Percentiles rank a stretch among this genome's conserved stretches.
Evolutionary conservation across 192 early-diverging fungal genomes (phyloP).

Genomic region (Entomortierella chlamydospora): DNA sequence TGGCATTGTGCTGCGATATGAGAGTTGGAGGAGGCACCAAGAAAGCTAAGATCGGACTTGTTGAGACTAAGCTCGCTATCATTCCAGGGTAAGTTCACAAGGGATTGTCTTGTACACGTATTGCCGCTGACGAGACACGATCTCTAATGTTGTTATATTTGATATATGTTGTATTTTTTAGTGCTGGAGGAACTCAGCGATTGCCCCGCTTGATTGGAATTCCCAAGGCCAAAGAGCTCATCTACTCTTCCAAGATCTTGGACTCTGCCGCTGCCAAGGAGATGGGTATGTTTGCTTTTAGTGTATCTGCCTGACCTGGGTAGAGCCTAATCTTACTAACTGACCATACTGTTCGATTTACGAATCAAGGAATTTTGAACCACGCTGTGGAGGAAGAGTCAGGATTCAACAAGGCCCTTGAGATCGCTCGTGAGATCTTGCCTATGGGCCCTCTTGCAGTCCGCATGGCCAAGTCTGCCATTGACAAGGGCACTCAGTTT

Average conservation of each 20-base stretch:
- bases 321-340: no score
- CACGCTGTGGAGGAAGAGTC: conserved; percentile 72
- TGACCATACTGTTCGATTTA: no score
- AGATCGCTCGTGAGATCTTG: conserved; percentile 82
- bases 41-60: conserved; percentile 85
- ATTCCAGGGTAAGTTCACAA: conserved; percentile 84
- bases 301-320: no score
- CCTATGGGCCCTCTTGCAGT: conserved; percentile 88
- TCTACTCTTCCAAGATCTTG: conserved; percentile 86
- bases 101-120: background rate
- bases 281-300: conserved; percentile 67
- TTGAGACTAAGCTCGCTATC: conserved; percentile 93
- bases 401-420: conserved; percentile 78
- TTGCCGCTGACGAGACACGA: background rate
- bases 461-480: conserved; percentile 91
- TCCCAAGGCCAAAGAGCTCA: conserved; percentile 91
- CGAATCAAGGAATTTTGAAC: conserved; percentile 78
- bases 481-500: conserved; percentile 82
- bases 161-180: no score
- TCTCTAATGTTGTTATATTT: background rate
- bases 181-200: conserved; percentile 95
- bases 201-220: conserved; percentile 88
- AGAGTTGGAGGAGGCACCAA: conserved; percentile 78
- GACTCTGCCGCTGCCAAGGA: conserved; percentile 71
- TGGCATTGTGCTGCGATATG: conserved; percentile 91